Base-by-base conservation (phyloP, 495 filamentous ascomycete genomes). In the Trichoderma reesei region DNA sequence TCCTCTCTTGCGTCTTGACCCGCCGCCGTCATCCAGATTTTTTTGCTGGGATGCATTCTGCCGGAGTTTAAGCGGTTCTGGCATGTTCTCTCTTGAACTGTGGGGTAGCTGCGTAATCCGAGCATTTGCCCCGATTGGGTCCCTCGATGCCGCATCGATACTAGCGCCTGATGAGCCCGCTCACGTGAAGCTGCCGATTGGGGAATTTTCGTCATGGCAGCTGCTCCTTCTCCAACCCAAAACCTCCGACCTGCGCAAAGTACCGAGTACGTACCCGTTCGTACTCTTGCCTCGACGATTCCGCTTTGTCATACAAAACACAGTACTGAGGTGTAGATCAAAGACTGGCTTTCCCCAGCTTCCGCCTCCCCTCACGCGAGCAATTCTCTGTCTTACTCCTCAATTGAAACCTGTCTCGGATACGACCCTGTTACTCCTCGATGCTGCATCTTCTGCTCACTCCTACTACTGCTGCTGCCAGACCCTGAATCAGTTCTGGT, bases 401-500 rank as follows among this genome's bases (percentile, higher is more conserved):
- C n/a, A n/a, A n/a, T n/a, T n/a, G n/a, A n/a, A n/a, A n/a, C n/a
- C n/a, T n/a, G n/a, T n/a, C n/a, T n/a, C n/a, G n/a, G n/a, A n/a
- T n/a, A n/a, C n/a, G n/a, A n/a, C n/a, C n/a, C n/a, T n/a, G n/a
- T 36, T 34, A 64, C 54, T n/a, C 34, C 41, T 37, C 34, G 20
- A 33, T 63, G 13, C 41, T 44, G n/a, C n/a, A 44, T 44, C 13
- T 16, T 11, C 13, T 16, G 41, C 41, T 44, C 66, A 69, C 66
- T 44, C 61, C 60, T 26, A 38, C 39, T n/a, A 46, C 37, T 68
- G 36, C 63, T 33, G 61, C 64, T 48, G 14, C 6, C 16, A 48
- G 37, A 7, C 44, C 44, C n/a, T 48, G 44, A 67, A 64, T 70
- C 67, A 68, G 67, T 64, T 67, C 68, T n/a, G n/a, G 67, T 67